Conservation (phyloP, 306 rosid genomes). For the Cucurbita argyrosperma region DNA sequence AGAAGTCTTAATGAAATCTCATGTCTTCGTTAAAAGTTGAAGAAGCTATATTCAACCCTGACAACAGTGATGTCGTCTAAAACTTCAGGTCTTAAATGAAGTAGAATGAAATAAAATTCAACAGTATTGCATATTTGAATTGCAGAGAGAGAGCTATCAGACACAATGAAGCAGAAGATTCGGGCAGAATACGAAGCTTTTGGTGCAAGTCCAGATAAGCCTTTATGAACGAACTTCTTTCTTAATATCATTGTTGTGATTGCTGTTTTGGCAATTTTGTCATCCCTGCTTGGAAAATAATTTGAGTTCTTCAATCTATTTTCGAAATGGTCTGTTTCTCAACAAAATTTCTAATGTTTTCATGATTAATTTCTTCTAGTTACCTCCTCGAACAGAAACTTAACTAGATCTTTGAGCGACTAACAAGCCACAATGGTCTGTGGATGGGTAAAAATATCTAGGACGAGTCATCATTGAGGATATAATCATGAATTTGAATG, state of each 20-base stretch:
- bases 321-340: background rate
- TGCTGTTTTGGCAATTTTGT: conserved; percentile 68
- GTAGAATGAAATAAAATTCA: conserved; percentile 75
- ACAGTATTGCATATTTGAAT: conserved; percentile 63
- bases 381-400: background rate
- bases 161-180: conserved; percentile 69
- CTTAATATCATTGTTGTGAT: conserved; percentile 55
- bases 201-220: conserved; percentile 92
- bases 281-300: conserved; percentile 61
- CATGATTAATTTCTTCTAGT: background rate
- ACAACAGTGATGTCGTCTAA: conserved; percentile 28
- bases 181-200: conserved; percentile 67
- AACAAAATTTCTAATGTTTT: background rate
- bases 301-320: background rate
- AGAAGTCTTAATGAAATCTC: background rate
- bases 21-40: conserved; percentile 31
- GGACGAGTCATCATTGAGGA: background rate
- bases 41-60: conserved; percentile 55
- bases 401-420: background rate
- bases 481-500: background rate
- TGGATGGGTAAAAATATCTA: background rate
- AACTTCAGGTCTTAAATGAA: conserved; percentile 43
- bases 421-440: background rate
- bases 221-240: conserved; percentile 61
- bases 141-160: conserved; percentile 82